phyloP scores from a whole-genome alignment of 1,139 yeast genomes.

The Hyphopichia buzzinii region DNA sequence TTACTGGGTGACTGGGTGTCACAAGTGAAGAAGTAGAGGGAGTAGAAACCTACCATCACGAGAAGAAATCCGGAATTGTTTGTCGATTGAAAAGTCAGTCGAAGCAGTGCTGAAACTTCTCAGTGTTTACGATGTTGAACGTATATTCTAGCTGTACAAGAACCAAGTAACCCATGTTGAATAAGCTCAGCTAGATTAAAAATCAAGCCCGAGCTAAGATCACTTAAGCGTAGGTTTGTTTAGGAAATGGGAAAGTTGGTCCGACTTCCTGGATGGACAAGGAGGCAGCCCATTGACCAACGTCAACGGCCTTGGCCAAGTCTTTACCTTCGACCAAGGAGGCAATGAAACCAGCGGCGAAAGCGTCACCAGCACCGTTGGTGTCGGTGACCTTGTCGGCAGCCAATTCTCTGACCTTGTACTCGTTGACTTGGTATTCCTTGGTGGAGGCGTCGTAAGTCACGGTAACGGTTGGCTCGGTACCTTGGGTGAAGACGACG shows the following conservation, averaged over 20 bases:
- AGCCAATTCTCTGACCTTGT: constrained; percentile 71
- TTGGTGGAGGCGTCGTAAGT: constrained; percentile 48
- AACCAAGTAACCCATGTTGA: constrained; percentile 13
- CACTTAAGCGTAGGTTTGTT: constrained; percentile 48
- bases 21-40: too few relatives aligned
- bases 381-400: constrained; percentile 76
- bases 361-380: constrained; percentile 99
- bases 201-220: background rate
- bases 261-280: constrained; percentile 91
- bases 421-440: constrained; percentile 46
- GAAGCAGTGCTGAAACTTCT: too few relatives aligned
- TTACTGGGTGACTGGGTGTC: too few relatives aligned
- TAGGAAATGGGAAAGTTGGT: constrained; percentile 88
- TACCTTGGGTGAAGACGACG: constrained; percentile 90
- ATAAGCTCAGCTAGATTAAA: background rate
- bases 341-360: constrained; percentile 96
- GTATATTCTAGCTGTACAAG: constrained; percentile 3
- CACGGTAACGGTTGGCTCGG: constrained; percentile 82
- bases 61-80: too few relatives aligned
- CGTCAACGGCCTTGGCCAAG: constrained; percentile 62
- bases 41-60: too few relatives aligned
- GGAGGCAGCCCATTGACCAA: constrained; percentile 97
- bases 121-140: background rate
- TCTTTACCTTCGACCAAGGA: constrained; percentile 76
- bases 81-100: too few relatives aligned